Base-by-base conservation (phyloP, 2,329 filamentous ascomycete species). In the Microdochium bolleyi region DNA sequence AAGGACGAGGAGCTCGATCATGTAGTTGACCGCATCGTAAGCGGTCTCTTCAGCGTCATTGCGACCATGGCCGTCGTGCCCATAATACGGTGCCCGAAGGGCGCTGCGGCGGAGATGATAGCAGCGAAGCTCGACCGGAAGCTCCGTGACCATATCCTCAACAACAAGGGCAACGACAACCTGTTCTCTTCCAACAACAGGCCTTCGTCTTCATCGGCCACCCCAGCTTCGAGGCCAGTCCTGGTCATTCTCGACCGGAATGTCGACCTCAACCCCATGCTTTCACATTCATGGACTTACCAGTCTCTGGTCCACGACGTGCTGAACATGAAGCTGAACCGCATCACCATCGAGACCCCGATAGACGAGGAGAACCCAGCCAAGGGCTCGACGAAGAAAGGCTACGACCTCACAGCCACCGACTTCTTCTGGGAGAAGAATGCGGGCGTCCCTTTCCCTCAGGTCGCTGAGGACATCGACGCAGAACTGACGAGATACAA, bases 371-470 rank as follows among this genome's bases (percentile, higher is more conserved):
- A 78, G 38, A 86, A 89, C 58, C 84, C 87, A 0, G 75, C 80
- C 25, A 92, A 87, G 65, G 88, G 87, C 0, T 80, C 76, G n/a
- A 85, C 84, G 1, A 96, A 94, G 68, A 92, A 92, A 67, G 81
- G 87, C 0, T 99, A 97, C 64, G 94, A 99, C 63, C 74, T 99
- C 41, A 92, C 83, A 30, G 79, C 89, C 27, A 94, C 83, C 58
- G 94, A 99, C 69, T 97, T 95, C 69, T 99, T 99, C 73, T 99
- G 94, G 94, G 82, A 85, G 56, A 90, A 90, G 67, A 97, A 99
- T 67, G 89, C 94, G 1, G 83, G 88, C 8, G 78, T 89, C 21
- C 92, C 94, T 1, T 97, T 99, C 62, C 94, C 92, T 1, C 90
- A 96, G 62, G 94, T 96, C 2, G 94, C 94, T 1, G 94, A 97